Conservation (phyloP, 2,329 filamentous ascomycete genomes). For the Sodiomyces alkalinus region DNA sequence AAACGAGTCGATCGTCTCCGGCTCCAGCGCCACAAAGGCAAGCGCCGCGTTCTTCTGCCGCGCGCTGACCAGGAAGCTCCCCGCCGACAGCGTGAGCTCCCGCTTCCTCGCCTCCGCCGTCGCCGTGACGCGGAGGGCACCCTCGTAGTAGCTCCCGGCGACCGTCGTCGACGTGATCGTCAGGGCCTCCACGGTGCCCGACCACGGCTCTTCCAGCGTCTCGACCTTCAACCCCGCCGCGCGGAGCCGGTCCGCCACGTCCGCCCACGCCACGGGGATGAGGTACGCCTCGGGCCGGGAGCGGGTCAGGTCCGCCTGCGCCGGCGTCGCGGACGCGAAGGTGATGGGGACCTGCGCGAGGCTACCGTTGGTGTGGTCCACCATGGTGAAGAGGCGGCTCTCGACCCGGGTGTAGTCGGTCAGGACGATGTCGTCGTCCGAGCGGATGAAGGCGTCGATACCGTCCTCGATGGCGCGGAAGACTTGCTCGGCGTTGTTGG, state of each 20-base stretch:
- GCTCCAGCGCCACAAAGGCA: slow-evolving; percentile 14
- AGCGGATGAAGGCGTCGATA: slow-evolving; percentile 8
- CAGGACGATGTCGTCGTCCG: slow-evolving; percentile 12
- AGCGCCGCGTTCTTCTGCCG: slow-evolving; percentile 13
- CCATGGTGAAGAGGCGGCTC: slow-evolving; percentile 13
- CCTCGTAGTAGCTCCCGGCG: slow-evolving; percentile 10
- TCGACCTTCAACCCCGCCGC: slow-evolving; percentile 11
- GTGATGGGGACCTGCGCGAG: slow-evolving; percentile 10
- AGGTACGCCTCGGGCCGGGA: slow-evolving; percentile 13
- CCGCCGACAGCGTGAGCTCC: slow-evolving; percentile 11
- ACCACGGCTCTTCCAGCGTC: slow-evolving; percentile 8
- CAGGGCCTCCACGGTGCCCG: slow-evolving; percentile 10
- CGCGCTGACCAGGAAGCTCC: slow-evolving; percentile 13
- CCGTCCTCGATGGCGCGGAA: slow-evolving; percentile 10
- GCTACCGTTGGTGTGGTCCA: slow-evolving; percentile 12
- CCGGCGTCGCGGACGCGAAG: slow-evolving; percentile 12
- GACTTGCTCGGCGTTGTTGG: slow-evolving; percentile 10
- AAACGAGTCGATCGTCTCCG: slow-evolving; percentile 13
- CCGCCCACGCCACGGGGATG: slow-evolving; percentile 12
- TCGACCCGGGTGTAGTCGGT: slow-evolving; percentile 8
- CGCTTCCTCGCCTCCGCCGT: slow-evolving; percentile 8
- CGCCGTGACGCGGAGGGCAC: slow-evolving; percentile 10
- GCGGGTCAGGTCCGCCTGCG: slow-evolving; percentile 12
- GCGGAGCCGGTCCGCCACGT: slow-evolving; percentile 11
- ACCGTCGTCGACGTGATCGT: slow-evolving; percentile 9